These are phyloP conservation scores for Panicum hallii DNA, from an alignment of 202 grass and related monocot genomes.

Conservation along the genomic window DNA sequence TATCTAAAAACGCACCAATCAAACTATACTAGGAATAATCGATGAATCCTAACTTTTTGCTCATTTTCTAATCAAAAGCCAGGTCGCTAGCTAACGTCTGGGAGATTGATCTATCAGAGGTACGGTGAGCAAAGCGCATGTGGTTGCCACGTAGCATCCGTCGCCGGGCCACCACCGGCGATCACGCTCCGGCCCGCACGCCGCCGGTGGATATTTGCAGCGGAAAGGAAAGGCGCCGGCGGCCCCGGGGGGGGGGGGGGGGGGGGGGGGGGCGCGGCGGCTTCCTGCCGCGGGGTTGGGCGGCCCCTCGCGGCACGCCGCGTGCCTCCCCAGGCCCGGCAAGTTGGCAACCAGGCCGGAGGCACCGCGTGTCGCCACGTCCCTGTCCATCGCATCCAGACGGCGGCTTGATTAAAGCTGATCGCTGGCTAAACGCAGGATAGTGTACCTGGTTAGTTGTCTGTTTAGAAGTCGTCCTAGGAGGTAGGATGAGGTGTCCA, in stretches of 20 bases:
- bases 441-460: not conserved
- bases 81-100: too few relatives aligned
- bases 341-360: not conserved
- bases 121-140: not conserved
- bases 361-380: not conserved
- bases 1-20: not conserved
- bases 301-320: slow-evolving; percentile 40
- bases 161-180: slow-evolving; percentile 7
- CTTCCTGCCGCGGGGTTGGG: slow-evolving; percentile 9
- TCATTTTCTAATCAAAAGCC: not conserved
- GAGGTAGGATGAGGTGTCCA: too few relatives aligned
- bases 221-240: not conserved
- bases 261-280: too few relatives aligned
- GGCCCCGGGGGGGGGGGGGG: too few relatives aligned
- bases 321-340: slow-evolving; percentile 39
- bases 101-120: not conserved
- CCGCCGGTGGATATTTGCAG: not conserved
- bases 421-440: not conserved
- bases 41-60: not conserved
- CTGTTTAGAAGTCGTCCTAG: not conserved
- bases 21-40: slow-evolving; percentile 18
- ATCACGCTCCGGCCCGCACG: not conserved
- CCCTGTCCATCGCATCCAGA: not conserved
- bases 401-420: not conserved
- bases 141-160: slow-evolving; percentile 30